Evolutionary conservation across 331 rosid genomes (phyloP), one percentile per base, ranked within the genome.

Genomic region (Acacia concinna): DNA sequence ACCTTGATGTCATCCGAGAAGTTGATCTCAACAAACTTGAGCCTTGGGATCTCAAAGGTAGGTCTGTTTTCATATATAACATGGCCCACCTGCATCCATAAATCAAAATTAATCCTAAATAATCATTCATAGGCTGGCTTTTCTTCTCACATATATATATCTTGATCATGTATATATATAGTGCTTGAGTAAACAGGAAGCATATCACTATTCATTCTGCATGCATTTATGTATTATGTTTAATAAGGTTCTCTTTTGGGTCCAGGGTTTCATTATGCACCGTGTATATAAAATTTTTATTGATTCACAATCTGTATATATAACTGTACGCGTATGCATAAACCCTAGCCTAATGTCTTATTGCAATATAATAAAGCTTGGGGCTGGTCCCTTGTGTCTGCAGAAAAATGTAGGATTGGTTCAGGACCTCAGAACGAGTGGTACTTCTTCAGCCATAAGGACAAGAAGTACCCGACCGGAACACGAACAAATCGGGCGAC

Each of bases 21-120:
- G 88, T 96, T 15, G 98, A 96, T 85, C 97, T 96, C 67, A 96
- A 96, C 88, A 96, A 87, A 81, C 94, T 96, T 32, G 98, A 93
- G 82, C 99, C 99, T 63, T 96, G 99, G 99, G 99, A 96, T 44
- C 98, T 96, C 84, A 96, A 96, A 91, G 99, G 99, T 93, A 91
- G 97, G 99, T 95, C 37, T 37, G 25, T 56, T 21, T 23, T 8
- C 23, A 23, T 56, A 21, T 21, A 51, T 23, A 44, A 44, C 51
- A 44, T 44, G 51, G 4, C 0, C 5, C 4, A 14, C 41, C 41
- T 38, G 7, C 41, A 38, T 38, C 41, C 41, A 38, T 38, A 8
- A 38, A 38, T 38, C 41, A 38, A 38, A 38, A 43, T 44, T 20
- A 44, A 44, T 44, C 51, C 18, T 14, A 14, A 44, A 13, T 44